Percentiles rank a stretch among this genome's conserved stretches.
phyloP scores from a whole-genome alignment of 768 basidiomycete genomes.

The Lentinula guzmanii region DNA sequence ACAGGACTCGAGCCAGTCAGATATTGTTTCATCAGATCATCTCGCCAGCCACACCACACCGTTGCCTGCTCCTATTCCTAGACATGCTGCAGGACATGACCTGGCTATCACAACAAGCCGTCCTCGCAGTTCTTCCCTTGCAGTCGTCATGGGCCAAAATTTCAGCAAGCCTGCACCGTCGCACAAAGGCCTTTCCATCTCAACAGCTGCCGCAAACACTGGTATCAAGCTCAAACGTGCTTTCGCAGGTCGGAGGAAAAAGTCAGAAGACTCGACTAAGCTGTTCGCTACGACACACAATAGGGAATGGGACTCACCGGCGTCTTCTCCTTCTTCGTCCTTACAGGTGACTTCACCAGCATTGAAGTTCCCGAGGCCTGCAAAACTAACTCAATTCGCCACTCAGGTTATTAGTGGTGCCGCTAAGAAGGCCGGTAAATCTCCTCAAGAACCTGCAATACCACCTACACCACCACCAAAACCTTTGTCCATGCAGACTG shows the following conservation, averaged over 20 bases:
- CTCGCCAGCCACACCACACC: conserved; percentile 16
- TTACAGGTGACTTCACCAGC: conserved; percentile 20
- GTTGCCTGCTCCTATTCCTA: conserved; percentile 22
- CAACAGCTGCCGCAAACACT: conserved; percentile 25
- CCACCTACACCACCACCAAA: conserved; percentile 36
- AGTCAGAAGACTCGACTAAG: conserved; percentile 40
- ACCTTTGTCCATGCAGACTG: conserved; percentile 18
- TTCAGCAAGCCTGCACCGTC: conserved; percentile 20
- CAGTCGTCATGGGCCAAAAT: conserved; percentile 33
- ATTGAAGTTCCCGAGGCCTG: conserved; percentile 19
- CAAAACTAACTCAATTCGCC: conserved; percentile 36
- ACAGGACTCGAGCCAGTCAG: conserved; percentile 31
- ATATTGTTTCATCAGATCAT: conserved; percentile 38
- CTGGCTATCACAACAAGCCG: conserved; percentile 18
- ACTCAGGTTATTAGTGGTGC: conserved; percentile 36
- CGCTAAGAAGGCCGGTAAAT: conserved; percentile 19
- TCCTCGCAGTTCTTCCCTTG: conserved; percentile 22
- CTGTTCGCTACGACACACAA: conserved; percentile 15
- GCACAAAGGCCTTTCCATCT: conserved; percentile 28
- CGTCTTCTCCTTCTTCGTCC: conserved; percentile 7
- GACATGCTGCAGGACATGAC: conserved; percentile 18
- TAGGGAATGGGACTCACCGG: conserved; percentile 10
- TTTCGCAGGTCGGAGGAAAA: conserved; percentile 51
- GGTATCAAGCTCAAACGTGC: conserved; percentile 54
- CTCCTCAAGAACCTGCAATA: conserved; percentile 23